Evolutionary conservation across 768 basidiomycete genomes (phyloP), one percentile per base, ranked within the genome.

Genomic region (Holtermanniella nyarrowii): DNA sequence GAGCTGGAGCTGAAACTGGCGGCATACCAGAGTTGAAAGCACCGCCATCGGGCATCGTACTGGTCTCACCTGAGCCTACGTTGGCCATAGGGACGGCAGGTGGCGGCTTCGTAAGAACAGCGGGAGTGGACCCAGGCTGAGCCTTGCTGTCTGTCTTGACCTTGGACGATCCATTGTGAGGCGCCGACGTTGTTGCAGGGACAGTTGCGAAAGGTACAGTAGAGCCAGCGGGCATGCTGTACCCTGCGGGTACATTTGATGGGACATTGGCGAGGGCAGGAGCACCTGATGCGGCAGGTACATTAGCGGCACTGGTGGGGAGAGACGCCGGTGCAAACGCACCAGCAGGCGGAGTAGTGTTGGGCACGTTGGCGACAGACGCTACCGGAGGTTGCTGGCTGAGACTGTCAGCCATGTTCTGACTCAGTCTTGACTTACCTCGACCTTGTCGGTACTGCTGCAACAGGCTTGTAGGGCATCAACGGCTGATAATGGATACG

Each of bases 231-330:
- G n/a, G n/a, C n/a, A n/a, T n/a, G n/a, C n/a, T n/a, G n/a, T n/a
- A n/a, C n/a, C n/a, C n/a, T n/a, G n/a, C n/a, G n/a, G n/a, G n/a
- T n/a, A n/a, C n/a, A n/a, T n/a, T n/a, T n/a, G 21, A 26, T 21
- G 52, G 53, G n/a, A 49, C 54, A 55, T 52, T 55, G 25, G 25
- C 54, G 13, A 49, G 42, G n/a, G n/a, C n/a, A n/a, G n/a, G n/a
- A n/a, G n/a, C n/a, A n/a, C n/a, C n/a, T 4, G 56, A 37, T 2
- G 54, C 27, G 45, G 58, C 43, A 23, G 61, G 53, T 10, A 50
- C 43, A 2, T 37, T 46, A 37, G 12, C 26, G 13, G 50, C 18
- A 18, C 26, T 47, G n/a, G 41, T 26, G 20, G 54, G 43, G 2
- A 21, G 22, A 44, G 52, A 14, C 5, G 44, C n/a, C 24, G 49